These are phyloP conservation scores for Xanthoconium separans DNA, from an alignment of 1,284 basidiomycete genomes.

Conservation along the genomic window DNA sequence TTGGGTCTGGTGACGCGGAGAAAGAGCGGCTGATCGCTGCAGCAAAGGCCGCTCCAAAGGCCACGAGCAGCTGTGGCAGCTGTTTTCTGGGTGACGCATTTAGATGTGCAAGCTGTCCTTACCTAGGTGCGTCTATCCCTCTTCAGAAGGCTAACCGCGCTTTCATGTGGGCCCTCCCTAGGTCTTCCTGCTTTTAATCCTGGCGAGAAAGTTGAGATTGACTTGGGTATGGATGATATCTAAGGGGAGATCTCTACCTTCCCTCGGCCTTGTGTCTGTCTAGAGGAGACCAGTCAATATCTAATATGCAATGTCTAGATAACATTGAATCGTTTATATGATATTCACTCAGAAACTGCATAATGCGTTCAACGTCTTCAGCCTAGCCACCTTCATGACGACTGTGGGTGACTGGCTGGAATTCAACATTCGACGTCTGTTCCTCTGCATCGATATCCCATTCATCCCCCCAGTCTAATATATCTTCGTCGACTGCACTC, in stretches of 20 bases:
- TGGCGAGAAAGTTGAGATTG: conserved; percentile 94
- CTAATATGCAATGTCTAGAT: conserved; percentile 33
- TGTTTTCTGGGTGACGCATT: conserved; percentile 99
- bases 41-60: conserved; percentile 71
- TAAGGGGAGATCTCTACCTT: conserved; percentile 34
- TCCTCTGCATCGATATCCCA: conserved; percentile 36
- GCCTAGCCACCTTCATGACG: neutral
- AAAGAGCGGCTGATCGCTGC: conserved; percentile 61
- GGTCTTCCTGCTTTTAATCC: conserved; percentile 98
- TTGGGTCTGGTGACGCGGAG: conserved; percentile 60
- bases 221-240: conserved; percentile 85
- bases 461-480: conserved; percentile 63
- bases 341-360: conserved; percentile 1
- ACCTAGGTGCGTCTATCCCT: conserved; percentile 69
- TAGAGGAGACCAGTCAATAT: conserved; percentile 53
- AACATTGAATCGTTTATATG: neutral
- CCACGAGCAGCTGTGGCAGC: conserved; percentile 95
- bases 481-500: conserved; percentile 46
- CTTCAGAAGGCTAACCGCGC: conserved; percentile 4
- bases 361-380: neutral
- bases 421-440: neutral
- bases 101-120: conserved; percentile 93
- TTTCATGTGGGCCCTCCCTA: conserved; percentile 25
- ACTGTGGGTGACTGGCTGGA: neutral
- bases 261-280: neutral